These are phyloP conservation scores for Globisporangium iwayamae DNA, from an alignment of 352 stramenopile species.

Conservation along the genomic window DNA sequence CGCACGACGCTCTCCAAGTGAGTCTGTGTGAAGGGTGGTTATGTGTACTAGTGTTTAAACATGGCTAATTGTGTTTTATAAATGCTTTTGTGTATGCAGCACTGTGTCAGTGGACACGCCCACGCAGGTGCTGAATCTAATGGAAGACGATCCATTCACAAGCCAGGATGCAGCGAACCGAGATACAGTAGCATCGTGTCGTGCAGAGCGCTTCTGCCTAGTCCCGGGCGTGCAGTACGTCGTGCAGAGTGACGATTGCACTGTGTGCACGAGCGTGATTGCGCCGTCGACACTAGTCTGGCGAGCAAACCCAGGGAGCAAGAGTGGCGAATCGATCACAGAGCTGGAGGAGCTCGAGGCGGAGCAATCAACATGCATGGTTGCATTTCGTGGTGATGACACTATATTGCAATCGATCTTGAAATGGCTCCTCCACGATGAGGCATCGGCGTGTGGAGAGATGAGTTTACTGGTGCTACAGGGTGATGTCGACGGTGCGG, in stretches of 20 bases:
- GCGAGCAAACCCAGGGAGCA: conserved; percentile 1
- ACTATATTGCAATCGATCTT: conserved; percentile 18
- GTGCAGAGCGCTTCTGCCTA: conserved; percentile 22
- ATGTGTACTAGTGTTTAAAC: background rate
- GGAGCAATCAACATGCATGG: conserved; percentile 52
- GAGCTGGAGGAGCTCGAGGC: conserved; percentile 62
- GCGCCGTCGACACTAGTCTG: conserved; percentile 48
- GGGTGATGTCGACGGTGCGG: conserved; percentile 49
- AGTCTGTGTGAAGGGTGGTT: too few relatives aligned
- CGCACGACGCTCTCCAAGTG: conserved; percentile 3
- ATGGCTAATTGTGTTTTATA: background rate
- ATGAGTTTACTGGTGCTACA: conserved; percentile 37
- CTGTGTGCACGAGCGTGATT: conserved; percentile 46
- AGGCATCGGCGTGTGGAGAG: background rate
- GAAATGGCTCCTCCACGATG: conserved; percentile 24
- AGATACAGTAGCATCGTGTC: background rate
- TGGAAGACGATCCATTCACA: conserved; percentile 5
- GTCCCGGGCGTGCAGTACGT: conserved; percentile 42
- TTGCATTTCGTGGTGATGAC: conserved; percentile 21
- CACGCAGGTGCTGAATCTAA: conserved; percentile 8
- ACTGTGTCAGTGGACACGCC: conserved; percentile 6
- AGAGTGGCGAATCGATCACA: background rate
- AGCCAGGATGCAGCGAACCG: background rate
- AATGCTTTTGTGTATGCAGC: background rate
- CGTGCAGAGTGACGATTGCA: conserved; percentile 20